Percentiles rank a stretch among this genome's conserved stretches.
phyloP scores from a whole-genome alignment of 306 rosid species.

The Sicyos baderoa region DNA sequence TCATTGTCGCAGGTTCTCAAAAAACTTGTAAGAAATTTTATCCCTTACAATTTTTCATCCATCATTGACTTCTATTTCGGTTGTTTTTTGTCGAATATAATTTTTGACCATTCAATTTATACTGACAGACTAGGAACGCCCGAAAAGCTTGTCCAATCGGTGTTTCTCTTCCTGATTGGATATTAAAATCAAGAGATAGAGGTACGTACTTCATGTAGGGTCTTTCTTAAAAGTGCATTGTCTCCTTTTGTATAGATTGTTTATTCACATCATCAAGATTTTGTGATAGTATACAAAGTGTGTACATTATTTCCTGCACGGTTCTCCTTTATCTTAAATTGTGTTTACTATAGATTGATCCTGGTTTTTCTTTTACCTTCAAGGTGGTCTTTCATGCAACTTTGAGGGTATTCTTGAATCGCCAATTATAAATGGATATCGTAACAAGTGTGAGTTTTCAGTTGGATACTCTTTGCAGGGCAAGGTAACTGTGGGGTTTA shows the following conservation, averaged over 20 bases:
- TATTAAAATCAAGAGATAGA: conserved; percentile 68
- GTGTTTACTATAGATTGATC: conserved; percentile 19
- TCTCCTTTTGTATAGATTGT: background rate
- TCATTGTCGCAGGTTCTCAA: conserved; percentile 67
- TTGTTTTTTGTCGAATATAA: conserved; percentile 11
- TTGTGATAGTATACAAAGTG: background rate
- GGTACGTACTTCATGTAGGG: conserved; percentile 35
- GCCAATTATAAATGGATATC: conserved; percentile 79
- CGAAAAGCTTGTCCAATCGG: conserved; percentile 88
- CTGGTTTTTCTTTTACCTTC: conserved; percentile 10
- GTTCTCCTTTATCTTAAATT: conserved; percentile 8
- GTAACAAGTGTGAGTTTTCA: conserved; percentile 92
- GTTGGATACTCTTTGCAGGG: conserved; percentile 78
- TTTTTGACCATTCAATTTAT: conserved; percentile 13
- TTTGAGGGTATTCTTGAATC: conserved; percentile 80
- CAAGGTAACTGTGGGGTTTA: conserved; percentile 79
- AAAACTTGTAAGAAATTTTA: conserved; percentile 54
- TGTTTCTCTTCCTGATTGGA: conserved; percentile 79
- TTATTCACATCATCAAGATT: conserved; percentile 10
- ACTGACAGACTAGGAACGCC: conserved; percentile 68
- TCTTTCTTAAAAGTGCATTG: background rate
- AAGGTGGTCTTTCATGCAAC: conserved; percentile 90
- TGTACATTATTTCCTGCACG: background rate
- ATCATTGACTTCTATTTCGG: background rate
- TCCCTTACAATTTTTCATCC: conserved; percentile 13